Evolutionary conservation across 768 basidiomycete genomes (phyloP).

Genomic region (Pholiota conissans): DNA sequence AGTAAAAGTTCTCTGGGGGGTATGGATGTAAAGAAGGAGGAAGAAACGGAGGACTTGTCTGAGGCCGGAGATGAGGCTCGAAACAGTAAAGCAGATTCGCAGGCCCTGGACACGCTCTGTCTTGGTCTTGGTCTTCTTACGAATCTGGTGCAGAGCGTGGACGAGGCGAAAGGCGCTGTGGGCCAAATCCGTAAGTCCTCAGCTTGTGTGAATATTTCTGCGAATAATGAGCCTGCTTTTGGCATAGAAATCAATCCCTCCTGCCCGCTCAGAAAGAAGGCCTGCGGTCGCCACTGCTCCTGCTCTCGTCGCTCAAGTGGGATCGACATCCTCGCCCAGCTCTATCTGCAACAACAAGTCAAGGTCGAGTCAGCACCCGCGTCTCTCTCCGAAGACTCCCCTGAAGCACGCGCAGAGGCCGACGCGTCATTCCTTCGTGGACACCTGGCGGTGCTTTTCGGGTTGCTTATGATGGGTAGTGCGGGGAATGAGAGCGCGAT

Average conservation of each 20-base stretch:
- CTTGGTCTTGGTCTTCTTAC: constrained; percentile 75
- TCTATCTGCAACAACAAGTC: constrained; percentile 45
- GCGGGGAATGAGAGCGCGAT: constrained; percentile 35
- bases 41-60: constrained; percentile 11
- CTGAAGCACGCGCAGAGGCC: constrained; percentile 27
- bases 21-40: constrained; percentile 9
- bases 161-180: constrained; percentile 44
- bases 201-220: too few species aligned
- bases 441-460: constrained; percentile 76
- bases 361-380: constrained; percentile 21
- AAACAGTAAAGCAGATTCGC: constrained; percentile 20
- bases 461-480: constrained; percentile 46
- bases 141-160: constrained; percentile 67
- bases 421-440: constrained; percentile 62
- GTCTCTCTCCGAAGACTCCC: constrained; percentile 15
- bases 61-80: constrained; percentile 18
- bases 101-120: constrained; percentile 69
- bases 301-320: constrained; percentile 48
- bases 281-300: constrained; percentile 52
- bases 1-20: not conserved
- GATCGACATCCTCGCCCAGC: constrained; percentile 47
- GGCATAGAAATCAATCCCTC: constrained; percentile 46
- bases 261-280: constrained; percentile 47
- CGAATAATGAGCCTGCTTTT: not conserved
- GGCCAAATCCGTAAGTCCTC: constrained; percentile 51